phyloP scores from a whole-genome alignment of 352 stramenopile genomes.

The Pythium dissimile region DNA sequence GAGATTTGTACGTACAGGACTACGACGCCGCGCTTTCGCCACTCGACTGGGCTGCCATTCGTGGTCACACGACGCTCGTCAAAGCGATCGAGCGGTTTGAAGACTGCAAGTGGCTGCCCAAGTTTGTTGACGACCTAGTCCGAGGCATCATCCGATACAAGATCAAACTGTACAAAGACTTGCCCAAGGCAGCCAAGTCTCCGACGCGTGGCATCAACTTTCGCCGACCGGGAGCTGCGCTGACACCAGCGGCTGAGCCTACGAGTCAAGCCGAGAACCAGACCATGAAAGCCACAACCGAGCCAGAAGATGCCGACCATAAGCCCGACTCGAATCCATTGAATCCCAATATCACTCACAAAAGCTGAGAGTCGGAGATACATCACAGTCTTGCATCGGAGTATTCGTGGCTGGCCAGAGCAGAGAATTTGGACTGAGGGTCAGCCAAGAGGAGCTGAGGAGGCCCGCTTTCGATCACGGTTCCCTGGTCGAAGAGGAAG shows the following conservation, averaged over 20 bases:
- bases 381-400: no score
- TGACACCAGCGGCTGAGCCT: neutral
- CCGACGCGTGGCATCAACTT: conserved; percentile 15
- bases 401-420: conserved; percentile 21
- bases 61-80: conserved; percentile 41
- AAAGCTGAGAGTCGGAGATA: no score
- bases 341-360: no score
- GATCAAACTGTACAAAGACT: conserved; percentile 65
- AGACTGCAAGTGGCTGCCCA: conserved; percentile 60
- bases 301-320: no score
- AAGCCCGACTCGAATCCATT: no score
- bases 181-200: conserved; percentile 24
- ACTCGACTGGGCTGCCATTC: conserved; percentile 57
- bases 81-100: conserved; percentile 60
- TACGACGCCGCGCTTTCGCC: conserved; percentile 53
- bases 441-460: conserved; percentile 35
- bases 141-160: conserved; percentile 71
- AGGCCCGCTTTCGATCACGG: conserved; percentile 45
- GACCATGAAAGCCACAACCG: neutral
- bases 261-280: conserved; percentile 1
- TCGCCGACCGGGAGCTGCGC: neutral
- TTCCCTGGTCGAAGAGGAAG: conserved; percentile 57
- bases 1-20: conserved; percentile 64
- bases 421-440: conserved; percentile 39
- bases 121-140: conserved; percentile 69